Conservation (phyloP, 768 basidiomycete genomes). For the Pleurotus platypus region DNA sequence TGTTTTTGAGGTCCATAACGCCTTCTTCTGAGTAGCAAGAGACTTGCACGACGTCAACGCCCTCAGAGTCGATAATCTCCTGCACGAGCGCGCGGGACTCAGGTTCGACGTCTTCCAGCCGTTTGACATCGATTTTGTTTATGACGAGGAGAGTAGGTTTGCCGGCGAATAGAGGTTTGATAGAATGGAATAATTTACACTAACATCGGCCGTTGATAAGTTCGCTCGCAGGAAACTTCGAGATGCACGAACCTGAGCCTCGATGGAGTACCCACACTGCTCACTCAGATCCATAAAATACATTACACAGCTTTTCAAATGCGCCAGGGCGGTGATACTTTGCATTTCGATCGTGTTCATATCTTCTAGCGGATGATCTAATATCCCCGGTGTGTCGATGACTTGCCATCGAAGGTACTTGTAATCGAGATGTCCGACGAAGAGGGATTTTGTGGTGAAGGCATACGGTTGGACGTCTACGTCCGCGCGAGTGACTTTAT, state of each 20-base stretch:
- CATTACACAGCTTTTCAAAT: constrained; percentile 88
- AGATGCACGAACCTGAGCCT: constrained; percentile 73
- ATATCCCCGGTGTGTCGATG: constrained; percentile 96
- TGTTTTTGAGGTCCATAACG: constrained; percentile 95
- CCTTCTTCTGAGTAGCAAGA: constrained; percentile 98
- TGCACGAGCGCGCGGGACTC: constrained; percentile 80
- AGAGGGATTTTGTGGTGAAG: constrained; percentile 98
- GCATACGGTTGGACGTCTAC: constrained; percentile 99
- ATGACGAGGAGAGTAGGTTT: constrained; percentile 94
- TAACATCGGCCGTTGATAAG: constrained; percentile 22
- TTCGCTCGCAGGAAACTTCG: neutral
- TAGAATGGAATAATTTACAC: constrained; percentile 99
- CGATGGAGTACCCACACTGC: constrained; percentile 96
- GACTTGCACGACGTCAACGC: constrained; percentile 74
- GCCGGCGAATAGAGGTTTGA: constrained; percentile 93
- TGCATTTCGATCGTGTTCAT: constrained; percentile 99
- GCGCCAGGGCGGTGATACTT: constrained; percentile 96
- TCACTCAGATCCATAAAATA: constrained; percentile 99
- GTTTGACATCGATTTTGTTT: constrained; percentile 95
- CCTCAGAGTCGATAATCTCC: constrained; percentile 76
- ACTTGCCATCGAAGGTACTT: constrained; percentile 99
- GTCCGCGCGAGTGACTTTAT: constrained; percentile 98
- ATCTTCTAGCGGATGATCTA: constrained; percentile 97
- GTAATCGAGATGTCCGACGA: constrained; percentile 98
- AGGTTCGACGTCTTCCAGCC: constrained; percentile 77